phyloP scores from a whole-genome alignment of 73 alveolate species.

The Paramecium pentaurelia region DNA sequence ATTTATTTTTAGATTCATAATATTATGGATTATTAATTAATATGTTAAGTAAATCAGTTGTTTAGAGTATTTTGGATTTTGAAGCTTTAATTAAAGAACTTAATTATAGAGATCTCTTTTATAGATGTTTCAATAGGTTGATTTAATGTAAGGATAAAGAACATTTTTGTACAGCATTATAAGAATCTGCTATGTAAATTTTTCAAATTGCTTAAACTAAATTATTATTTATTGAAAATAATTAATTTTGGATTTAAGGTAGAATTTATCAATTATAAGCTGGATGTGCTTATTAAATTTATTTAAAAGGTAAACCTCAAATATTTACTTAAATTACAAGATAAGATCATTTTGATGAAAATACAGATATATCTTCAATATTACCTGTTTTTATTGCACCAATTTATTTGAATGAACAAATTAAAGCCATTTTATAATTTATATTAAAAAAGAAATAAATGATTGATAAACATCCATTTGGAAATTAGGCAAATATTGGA shows the following conservation, averaged over 20 bases:
- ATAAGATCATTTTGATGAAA: slow-evolving; percentile 8
- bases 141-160: not conserved
- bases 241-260: not conserved
- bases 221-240: not conserved
- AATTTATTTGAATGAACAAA: not conserved
- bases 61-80: slow-evolving; percentile 24
- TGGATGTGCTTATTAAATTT: slow-evolving; percentile 25
- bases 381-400: slow-evolving; percentile 27
- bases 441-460: not conserved
- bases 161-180: not conserved
- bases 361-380: slow-evolving; percentile 18
- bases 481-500: slow-evolving; percentile 37
- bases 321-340: not conserved
- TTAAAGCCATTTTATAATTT: slow-evolving; percentile 26
- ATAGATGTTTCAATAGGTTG: not conserved
- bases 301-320: not conserved
- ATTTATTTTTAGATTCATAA: not conserved
- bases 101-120: not conserved
- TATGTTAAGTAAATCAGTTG: slow-evolving; percentile 23
- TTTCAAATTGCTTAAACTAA: not conserved
- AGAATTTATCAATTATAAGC: not conserved
- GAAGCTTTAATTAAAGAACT: slow-evolving; percentile 21
- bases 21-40: slow-evolving; percentile 33
- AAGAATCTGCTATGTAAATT: not conserved
- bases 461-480: slow-evolving; percentile 37